A percentile compares a stretch with the other conserved stretches of the same genome.
Evolutionary conservation across 352 stramenopile species (phyloP).

Genomic region (Albugo laibachii): DNA sequence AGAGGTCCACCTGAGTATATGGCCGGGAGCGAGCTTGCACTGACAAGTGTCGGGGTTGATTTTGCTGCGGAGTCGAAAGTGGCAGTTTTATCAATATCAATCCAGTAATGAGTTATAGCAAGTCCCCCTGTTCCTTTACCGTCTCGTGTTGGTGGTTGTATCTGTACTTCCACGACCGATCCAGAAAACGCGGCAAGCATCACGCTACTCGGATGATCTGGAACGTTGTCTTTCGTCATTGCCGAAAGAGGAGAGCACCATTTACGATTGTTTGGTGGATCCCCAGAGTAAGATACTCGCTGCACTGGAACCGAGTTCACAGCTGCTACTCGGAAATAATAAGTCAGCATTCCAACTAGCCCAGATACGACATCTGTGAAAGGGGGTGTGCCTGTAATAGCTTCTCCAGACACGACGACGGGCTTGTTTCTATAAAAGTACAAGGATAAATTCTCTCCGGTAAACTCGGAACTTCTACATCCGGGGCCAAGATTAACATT

Average conservation of each 20-base stretch:
- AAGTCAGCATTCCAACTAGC: constrained; percentile 43
- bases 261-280: constrained; percentile 77
- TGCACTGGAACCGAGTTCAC: constrained; percentile 80
- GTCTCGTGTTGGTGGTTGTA: constrained; percentile 42
- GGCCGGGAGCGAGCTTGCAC: constrained; percentile 11
- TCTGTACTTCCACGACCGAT: constrained; percentile 49
- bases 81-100: constrained; percentile 44
- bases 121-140: constrained; percentile 22
- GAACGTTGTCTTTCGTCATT: constrained; percentile 64
- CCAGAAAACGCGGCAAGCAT: constrained; percentile 32
- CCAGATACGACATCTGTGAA: constrained; percentile 59
- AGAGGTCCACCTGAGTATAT: constrained; percentile 42
- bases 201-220: constrained; percentile 40
- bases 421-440: constrained; percentile 41
- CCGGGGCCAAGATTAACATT: constrained; percentile 9
- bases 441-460: constrained; percentile 19
- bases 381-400: constrained; percentile 57
- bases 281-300: constrained; percentile 51
- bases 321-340: constrained; percentile 85
- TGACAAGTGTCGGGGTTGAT: constrained; percentile 18
- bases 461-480: constrained; percentile 21
- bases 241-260: constrained; percentile 72
- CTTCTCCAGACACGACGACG: constrained; percentile 21
- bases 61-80: constrained; percentile 51
- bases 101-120: constrained; percentile 32